Evolutionary conservation across 2,329 filamentous ascomycete genomes (phyloP), one percentile per base, ranked within the genome.

Genomic region (Neonectria punicea): DNA sequence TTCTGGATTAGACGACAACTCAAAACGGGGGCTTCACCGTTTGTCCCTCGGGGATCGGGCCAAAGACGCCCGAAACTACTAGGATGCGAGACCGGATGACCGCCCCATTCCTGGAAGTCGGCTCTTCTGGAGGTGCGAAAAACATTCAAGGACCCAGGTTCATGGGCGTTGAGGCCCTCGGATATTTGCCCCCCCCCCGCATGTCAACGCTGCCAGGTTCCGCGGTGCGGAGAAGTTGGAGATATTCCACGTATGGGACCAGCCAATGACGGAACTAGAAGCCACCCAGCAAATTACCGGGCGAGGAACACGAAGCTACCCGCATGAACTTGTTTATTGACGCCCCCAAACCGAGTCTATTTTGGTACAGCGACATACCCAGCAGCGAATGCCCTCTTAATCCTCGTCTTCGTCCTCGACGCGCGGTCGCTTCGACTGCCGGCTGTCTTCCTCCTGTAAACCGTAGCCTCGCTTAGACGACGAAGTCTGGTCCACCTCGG

Each of bases 381-480:
- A 53, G 57, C 64, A 44, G 32, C 51, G 41, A 49, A 67, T 57
- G 58, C 50, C 49, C 53, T 44, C 56, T 66, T 61, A 74, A 64
- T 69, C 69, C 61, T 72, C 74, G 25, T 87, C 84, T 39, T 94
- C 93, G 64, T 93, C 92, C 28, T 95, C 92, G 25, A 95, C 88
- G 71, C 92, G 89, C 22, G 91, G 91, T 73, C 92, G 88, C 84
- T 97, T 98, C 54, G 86, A 83, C 76, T 84, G 80, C 70, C 85
- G 79, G 46, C 80, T 85, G 61, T 87, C 89, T 1, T 85, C 85
- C 32, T 92, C 90, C 70, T 93, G 90, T 65, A 96, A 80, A 0
- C 93, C 93, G 76, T 92, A 94, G 39, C 92, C 89, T 77, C 94
- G 90, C 81, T 92, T 93, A 3, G 87, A 85, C 3, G 86, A 82